phyloP scores from a whole-genome alignment of 192 early-diverging fungal species.

The Polychytrium aggregatum region DNA sequence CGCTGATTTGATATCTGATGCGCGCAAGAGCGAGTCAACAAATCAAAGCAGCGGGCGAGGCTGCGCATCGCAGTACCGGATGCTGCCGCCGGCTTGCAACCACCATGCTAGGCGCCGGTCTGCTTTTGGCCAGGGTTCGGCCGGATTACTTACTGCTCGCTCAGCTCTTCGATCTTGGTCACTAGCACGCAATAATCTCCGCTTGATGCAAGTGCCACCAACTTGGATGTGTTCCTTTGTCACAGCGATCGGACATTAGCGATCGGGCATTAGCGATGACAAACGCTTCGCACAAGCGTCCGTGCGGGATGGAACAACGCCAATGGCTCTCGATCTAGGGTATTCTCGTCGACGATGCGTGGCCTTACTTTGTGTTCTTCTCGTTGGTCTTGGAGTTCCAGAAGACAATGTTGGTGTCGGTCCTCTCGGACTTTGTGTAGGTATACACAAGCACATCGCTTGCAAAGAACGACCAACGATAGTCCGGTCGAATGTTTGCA shows the following conservation, averaged over 20 bases:
- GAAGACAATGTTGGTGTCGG: conserved; percentile 31
- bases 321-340: too few relatives aligned
- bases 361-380: conserved; percentile 30
- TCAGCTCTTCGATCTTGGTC: conserved; percentile 30
- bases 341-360: too few relatives aligned
- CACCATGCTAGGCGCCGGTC: too few relatives aligned
- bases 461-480: conserved; percentile 38
- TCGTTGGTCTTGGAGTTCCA: conserved; percentile 50
- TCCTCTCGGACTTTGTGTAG: conserved; percentile 23
- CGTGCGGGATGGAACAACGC: too few relatives aligned
- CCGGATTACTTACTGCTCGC: too few relatives aligned
- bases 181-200: conserved; percentile 37
- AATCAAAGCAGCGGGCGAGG: too few relatives aligned
- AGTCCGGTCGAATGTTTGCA: conserved; percentile 46
- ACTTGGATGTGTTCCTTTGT: too few relatives aligned
- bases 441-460: conserved; percentile 39
- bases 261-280: too few relatives aligned
- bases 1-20: conserved; percentile 28
- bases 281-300: too few relatives aligned
- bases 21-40: not conserved
- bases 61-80: not conserved
- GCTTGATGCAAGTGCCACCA: conserved; percentile 26
- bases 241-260: too few relatives aligned
- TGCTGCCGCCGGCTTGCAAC: not conserved
- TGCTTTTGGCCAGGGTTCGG: too few relatives aligned